Base-by-base conservation (phyloP, 257 asterid genomes). In the Datura wrightii region DNA sequence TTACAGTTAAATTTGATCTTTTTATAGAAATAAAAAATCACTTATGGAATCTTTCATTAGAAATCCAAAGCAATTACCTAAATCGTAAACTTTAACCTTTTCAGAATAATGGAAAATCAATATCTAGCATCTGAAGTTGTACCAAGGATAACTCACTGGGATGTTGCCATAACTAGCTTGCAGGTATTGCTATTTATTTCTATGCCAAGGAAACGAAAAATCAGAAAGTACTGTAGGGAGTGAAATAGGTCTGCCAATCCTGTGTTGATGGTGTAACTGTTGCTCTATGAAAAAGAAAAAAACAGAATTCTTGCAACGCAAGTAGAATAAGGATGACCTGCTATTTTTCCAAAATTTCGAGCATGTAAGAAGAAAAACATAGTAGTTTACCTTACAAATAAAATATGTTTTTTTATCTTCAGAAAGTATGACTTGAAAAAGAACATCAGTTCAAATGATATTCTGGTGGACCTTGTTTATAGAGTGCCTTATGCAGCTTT, bases 91-190 rank as follows among this genome's bases (percentile, higher is more conserved):
- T 24, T 6, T 19, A 76, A 50, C 44, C 46, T 50, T 54, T 24
- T 50, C 62, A 50, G 62, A 50, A 50, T 50, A 50, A 50, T 76
- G 82, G 46, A 76, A 54, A 24, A 50, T 76, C 60, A 24, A 31
- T 50, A 50, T 41, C 62, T 76, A 76, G 39, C 62, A 50, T 76
- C 62, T 76, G 50, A 76, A 50, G 62, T 76, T 76, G 82, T 76
- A 76, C 46, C 42, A 48, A 52, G 82, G 46, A 50, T 76, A 13
- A 50, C 24, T 76, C 62, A 50, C 39, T 13, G 82, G 24, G 82
- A 16, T 76, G 62, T 50, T 31, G 1, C 62, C 42, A 2, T 14
- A 76, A 76, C 82, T 50, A 76, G 62, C 62, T 50, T 39, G 46
- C 31, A 50, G 62, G 14, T 13, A 48, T 5, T 67, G 50, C 78